Conservation (phyloP, 306 rosid genomes). For the Pachyrhizus erosus region DNA sequence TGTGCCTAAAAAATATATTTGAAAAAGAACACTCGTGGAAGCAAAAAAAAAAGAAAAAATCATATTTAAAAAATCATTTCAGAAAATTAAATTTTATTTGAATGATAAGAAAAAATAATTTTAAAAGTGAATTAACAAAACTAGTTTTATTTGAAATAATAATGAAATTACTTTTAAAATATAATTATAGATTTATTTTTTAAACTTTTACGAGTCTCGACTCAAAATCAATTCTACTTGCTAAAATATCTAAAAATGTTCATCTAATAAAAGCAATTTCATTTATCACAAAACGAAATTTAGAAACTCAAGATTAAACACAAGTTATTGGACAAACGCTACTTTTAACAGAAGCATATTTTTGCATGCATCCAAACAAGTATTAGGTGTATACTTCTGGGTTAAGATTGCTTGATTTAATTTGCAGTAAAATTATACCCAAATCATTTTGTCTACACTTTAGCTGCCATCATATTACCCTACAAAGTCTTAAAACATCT, state of each 20-base stretch:
- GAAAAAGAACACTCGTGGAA: too few relatives aligned
- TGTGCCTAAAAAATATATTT: too few relatives aligned
- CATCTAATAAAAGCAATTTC: not conserved
- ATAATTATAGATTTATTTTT: too few relatives aligned
- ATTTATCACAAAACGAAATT: not conserved
- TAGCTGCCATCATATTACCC: not conserved
- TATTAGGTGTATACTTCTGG: not conserved
- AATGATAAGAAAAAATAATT: too few relatives aligned
- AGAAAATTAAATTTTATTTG: too few relatives aligned
- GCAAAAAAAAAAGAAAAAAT: too few relatives aligned
- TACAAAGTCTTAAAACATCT: not conserved
- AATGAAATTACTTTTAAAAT: too few relatives aligned
- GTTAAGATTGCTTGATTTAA: not conserved
- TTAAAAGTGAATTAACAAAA: too few relatives aligned
- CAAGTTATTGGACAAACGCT: not conserved
- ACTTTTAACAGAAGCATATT: not conserved
- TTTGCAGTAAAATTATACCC: not conserved
- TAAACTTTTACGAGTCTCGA: not conserved
- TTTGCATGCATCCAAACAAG: not conserved
- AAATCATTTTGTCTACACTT: slow-evolving; percentile 14
- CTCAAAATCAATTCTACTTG: too few relatives aligned
- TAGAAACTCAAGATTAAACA: not conserved
- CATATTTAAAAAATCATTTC: too few relatives aligned
- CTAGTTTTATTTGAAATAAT: too few relatives aligned
- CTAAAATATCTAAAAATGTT: too few relatives aligned